Percentiles rank a stretch among this genome's conserved stretches.
Evolutionary conservation across 176 grass and related monocot genomes (phyloP).

Genomic region (Carex cristatella): DNA sequence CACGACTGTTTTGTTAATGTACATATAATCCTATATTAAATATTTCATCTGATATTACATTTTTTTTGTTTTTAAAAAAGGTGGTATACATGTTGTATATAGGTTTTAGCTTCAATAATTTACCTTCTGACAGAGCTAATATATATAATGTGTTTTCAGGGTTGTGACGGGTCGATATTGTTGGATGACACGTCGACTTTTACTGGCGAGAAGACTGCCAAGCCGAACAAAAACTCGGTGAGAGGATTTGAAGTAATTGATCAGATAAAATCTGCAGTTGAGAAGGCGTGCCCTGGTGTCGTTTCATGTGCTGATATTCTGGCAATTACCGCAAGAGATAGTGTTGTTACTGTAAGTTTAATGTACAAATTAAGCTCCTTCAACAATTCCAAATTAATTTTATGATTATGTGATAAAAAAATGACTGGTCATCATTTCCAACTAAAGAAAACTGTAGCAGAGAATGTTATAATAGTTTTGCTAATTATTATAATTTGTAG

Average conservation of each 20-base stretch:
- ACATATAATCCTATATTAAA: background rate
- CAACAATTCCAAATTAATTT: background rate
- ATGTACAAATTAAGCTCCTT: background rate
- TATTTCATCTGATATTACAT: background rate
- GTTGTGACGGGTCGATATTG: constrained; percentile 79
- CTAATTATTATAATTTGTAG: no score
- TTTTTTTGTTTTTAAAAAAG: no score
- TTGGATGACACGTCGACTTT: constrained; percentile 55
- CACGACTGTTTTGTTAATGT: constrained; percentile 80
- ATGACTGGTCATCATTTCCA: background rate
- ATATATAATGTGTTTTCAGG: constrained; percentile 22
- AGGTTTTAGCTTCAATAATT: background rate
- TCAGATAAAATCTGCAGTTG: constrained; percentile 56
- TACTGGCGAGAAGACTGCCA: constrained; percentile 58
- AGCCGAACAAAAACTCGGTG: constrained; percentile 45
- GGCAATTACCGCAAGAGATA: constrained; percentile 53
- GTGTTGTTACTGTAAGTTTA: constrained; percentile 41
- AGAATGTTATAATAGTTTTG: background rate
- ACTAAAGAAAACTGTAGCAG: background rate
- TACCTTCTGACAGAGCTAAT: background rate
- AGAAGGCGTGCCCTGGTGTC: constrained; percentile 50
- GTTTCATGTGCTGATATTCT: constrained; percentile 96
- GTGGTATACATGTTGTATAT: background rate
- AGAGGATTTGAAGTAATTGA: constrained; percentile 81
- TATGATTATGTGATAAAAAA: background rate